Evolutionary conservation across 2,329 filamentous ascomycete species (phyloP), one percentile per base, ranked within the genome.

Genomic region (Cytospora leucostoma): DNA sequence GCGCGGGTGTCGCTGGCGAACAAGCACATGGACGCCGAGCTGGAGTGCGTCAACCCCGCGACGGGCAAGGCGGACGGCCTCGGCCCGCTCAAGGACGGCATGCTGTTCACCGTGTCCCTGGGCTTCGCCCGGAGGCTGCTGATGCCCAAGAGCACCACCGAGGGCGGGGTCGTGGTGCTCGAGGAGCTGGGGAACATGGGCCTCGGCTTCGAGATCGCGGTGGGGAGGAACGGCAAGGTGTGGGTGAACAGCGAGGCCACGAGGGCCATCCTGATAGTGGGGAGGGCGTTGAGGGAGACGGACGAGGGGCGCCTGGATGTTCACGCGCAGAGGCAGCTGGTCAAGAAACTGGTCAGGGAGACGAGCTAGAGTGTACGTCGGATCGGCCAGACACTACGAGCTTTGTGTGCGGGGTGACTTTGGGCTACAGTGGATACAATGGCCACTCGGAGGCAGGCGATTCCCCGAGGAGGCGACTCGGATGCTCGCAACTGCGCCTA

Each of bases 11-110:
- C 85, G 34, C 85, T 89, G 49, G 89, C 91, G 19, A 89, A 92
- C 71, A 88, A 89, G 67, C 90, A 93, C 75, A 92, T 93, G 79
- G 92, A 97, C 72, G 59, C 65, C 37, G 95, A 98, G 77, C 80
- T 99, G 52, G 92, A 96, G 71, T 98, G 95, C 74, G 89, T 96
- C 52, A 92, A 93, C 67, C 83, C 91, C 0, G 84, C 89, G 1
- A 97, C 93, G 0, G 94, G 94, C 33, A 97, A 96, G 72, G 84
- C 90, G 2, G 93, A 97, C 54, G 94, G 94, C 0, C 80, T 98
- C 17, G 95, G 95, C 0, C 91, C 91, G 7, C 77, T 99, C 58
- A 87, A 82, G 3, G 92, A 89, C 10, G 95, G 95, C 13, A 97
- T 96, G 90, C 77, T 96, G 33, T 97, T 93, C 71, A 80, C 86